Evolutionary conservation across 75 land plant species (phyloP), one percentile per base, ranked within the genome.

Genomic region (Sequoia sempervirens): DNA sequence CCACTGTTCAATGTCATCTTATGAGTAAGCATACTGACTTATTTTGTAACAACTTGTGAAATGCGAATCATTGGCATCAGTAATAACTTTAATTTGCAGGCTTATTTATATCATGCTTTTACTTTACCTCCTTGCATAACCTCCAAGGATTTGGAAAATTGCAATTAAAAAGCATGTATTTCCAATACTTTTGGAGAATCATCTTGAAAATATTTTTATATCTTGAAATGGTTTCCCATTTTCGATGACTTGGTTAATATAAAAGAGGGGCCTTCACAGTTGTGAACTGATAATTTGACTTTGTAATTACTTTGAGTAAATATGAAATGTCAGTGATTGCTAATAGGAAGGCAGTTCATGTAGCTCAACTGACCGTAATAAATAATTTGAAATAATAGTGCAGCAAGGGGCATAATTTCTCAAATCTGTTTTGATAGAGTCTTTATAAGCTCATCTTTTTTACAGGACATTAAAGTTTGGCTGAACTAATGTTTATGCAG

Each of bases 401-500:
- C 41, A 75, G 17, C 36, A 17, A 40, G 20, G 45, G 78, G 5
- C 78, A 75, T 20, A 20, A 23, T 10, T 75, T 75, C n/a, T 41
- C 40, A n/a, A n/a, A n/a, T n/a, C n/a, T n/a, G n/a, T n/a, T 75
- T 75, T 41, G 37, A 75, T 2, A n/a, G n/a, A 41, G 41, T 41
- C 20, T 75, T 75, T 20, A 9, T 66, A 75, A 75, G 46, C 9
- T 75, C 79, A 40, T 41, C 38, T 41, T 75, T 75, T 75, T 41
- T 20, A n/a, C 43, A 41, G 41, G 47, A 13, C 20, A 75, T 23
- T 23, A n/a, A 40, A 47, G 30, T 80, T 43, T 56, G 20, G 8
- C 46, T 75, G 26, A 38, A 75, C 41, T 54, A 75, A 20, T 45
- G 13, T 84, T 82, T 14, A 81, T 87, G 18, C 89, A 97, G 99